Evolutionary conservation across 169 alveolate species (phyloP).

Genomic region (Babesia sp.): DNA sequence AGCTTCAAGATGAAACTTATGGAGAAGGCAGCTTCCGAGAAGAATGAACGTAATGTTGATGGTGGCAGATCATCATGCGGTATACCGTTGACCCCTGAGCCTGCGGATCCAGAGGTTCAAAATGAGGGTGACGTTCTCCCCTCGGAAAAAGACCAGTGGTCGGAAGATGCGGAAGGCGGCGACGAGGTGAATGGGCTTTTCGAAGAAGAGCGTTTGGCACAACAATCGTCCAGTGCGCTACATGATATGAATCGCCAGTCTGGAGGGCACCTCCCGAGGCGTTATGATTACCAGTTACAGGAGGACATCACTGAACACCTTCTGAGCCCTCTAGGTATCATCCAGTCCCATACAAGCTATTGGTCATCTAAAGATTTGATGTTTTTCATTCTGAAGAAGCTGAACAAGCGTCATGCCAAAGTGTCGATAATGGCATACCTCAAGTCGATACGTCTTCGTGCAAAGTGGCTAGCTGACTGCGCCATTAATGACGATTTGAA

Average conservation of each 20-base stretch:
- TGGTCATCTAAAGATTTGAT: constrained; percentile 81
- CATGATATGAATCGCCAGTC: constrained; percentile 39
- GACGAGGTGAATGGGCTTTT: constrained; percentile 1
- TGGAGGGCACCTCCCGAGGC: constrained; percentile 24
- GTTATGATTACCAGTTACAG: constrained; percentile 79
- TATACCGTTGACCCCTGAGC: neutral
- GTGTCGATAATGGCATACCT: constrained; percentile 47
- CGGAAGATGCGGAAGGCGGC: constrained; percentile 19
- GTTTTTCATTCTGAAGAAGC: constrained; percentile 71
- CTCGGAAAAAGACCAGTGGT: neutral
- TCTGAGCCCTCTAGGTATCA: constrained; percentile 79
- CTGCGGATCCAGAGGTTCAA: neutral
- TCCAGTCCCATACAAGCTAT: constrained; percentile 81
- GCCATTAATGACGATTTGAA: constrained; percentile 38
- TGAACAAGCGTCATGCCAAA: constrained; percentile 25
- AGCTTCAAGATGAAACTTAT: constrained; percentile 23
- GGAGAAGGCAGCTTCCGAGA: neutral
- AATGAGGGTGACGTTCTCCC: neutral
- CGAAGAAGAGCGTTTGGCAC: constrained; percentile 20
- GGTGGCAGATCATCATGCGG: neutral
- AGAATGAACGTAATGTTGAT: neutral
- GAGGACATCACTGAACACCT: constrained; percentile 85
- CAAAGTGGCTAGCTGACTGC: constrained; percentile 45
- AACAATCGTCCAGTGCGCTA: constrained; percentile 10
- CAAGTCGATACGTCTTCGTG: constrained; percentile 30